A percentile compares a stretch with the other conserved stretches of the same genome.
Evolutionary conservation across 768 basidiomycete species (phyloP).

Genomic region (Nevesoporus exiguus): DNA sequence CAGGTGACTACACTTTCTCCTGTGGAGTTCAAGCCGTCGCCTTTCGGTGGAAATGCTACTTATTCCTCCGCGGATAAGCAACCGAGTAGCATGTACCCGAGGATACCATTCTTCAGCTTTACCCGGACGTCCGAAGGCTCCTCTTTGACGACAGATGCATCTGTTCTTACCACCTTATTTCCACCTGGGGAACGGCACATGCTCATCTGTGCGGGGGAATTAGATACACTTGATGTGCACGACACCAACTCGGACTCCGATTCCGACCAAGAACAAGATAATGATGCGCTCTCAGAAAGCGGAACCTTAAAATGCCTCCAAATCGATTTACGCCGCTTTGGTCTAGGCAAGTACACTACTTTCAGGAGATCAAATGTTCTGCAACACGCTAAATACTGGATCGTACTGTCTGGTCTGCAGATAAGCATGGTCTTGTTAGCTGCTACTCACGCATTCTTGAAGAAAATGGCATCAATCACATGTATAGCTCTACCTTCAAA

Average conservation of each 20-base stretch:
- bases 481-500: slow-evolving; percentile 83
- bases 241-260: slow-evolving; percentile 29
- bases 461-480: slow-evolving; percentile 72
- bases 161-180: slow-evolving; percentile 65
- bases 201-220: slow-evolving; percentile 69
- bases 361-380: neutral
- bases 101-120: slow-evolving; percentile 77
- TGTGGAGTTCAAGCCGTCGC: slow-evolving; percentile 13
- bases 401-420: slow-evolving; percentile 33
- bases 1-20: slow-evolving; percentile 34
- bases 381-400: slow-evolving; percentile 1
- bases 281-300: slow-evolving; percentile 31
- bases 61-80: slow-evolving; percentile 16
- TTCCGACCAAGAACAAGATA: slow-evolving; percentile 39
- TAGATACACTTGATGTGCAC: slow-evolving; percentile 53
- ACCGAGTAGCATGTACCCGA: slow-evolving; percentile 4
- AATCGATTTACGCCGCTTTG: slow-evolving; percentile 70
- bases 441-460: slow-evolving; percentile 72
- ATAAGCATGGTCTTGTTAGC: slow-evolving; percentile 76
- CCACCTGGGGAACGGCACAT: slow-evolving; percentile 68
- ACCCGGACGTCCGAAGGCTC: slow-evolving; percentile 75
- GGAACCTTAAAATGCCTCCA: slow-evolving; percentile 64
- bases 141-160: slow-evolving; percentile 69
- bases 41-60: slow-evolving; percentile 8
- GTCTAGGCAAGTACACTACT: slow-evolving; percentile 48